These are phyloP conservation scores for Solanum arcanum DNA, from an alignment of 257 asterid genomes.

Conservation along the genomic window DNA sequence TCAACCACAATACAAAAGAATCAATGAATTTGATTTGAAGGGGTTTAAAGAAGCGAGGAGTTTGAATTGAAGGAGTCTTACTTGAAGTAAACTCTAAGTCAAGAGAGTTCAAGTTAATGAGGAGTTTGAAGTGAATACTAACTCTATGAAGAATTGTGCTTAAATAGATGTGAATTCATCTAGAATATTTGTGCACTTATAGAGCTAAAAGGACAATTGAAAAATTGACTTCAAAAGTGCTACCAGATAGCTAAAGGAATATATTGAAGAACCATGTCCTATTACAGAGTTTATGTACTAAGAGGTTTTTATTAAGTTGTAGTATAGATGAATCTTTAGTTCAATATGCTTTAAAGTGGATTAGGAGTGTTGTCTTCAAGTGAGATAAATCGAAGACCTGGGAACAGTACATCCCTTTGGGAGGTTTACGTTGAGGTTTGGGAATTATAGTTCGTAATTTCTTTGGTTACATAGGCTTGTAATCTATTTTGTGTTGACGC, in stretches of 20 bases:
- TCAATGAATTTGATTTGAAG: too few relatives aligned
- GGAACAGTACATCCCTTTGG: not conserved
- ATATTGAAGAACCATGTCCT: not conserved
- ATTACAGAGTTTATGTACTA: not conserved
- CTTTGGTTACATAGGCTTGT: not conserved
- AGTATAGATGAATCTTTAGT: not conserved
- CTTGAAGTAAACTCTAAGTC: not conserved
- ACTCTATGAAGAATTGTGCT: not conserved
- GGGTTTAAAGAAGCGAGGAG: too few relatives aligned
- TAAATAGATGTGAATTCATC: not conserved
- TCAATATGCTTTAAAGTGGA: not conserved
- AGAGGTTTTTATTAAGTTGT: not conserved
- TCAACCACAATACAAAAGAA: too few relatives aligned
- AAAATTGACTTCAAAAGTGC: not conserved
- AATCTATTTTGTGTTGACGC: not conserved
- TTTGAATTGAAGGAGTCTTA: too few relatives aligned
- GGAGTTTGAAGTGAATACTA: too few relatives aligned
- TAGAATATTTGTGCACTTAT: not conserved
- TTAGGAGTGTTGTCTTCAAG: not conserved
- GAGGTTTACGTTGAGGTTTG: not conserved
- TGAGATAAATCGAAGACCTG: not conserved
- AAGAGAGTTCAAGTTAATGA: too few relatives aligned
- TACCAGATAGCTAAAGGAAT: not conserved
- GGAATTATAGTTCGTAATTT: not conserved
- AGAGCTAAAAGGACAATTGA: not conserved